Evolutionary conservation across 805 yeast genomes (phyloP).

Genomic region (Myxozyma udenii): DNA sequence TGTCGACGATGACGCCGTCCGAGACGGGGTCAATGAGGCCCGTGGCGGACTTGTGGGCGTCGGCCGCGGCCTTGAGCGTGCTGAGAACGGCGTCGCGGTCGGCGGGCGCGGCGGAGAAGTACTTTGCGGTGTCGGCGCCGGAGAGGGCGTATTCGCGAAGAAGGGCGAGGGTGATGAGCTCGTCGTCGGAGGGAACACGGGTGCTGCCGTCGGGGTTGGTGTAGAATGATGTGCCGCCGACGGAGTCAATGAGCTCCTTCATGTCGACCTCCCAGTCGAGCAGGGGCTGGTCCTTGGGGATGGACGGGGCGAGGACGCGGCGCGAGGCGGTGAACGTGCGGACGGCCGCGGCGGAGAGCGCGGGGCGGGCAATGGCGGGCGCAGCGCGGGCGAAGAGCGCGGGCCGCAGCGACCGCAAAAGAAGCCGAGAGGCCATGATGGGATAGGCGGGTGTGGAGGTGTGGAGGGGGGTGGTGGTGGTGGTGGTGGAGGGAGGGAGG

Average conservation of each 20-base stretch:
- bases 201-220: conserved; percentile 74
- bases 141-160: conserved; percentile 40
- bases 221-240: conserved; percentile 63
- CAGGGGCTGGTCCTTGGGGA: conserved; percentile 30
- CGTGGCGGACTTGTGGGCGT: background rate
- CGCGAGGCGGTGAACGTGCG: conserved; percentile 2
- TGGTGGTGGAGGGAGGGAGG: too few relatives aligned
- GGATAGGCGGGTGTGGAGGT: background rate
- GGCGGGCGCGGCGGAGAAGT: background rate
- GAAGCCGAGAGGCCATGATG: background rate
- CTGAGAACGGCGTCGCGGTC: conserved; percentile 1
- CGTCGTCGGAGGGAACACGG: conserved; percentile 64
- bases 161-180: conserved; percentile 69
- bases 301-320: conserved; percentile 16
- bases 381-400: background rate
- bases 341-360: background rate
- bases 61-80: conserved; percentile 3
- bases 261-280: conserved; percentile 24
- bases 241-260: conserved; percentile 47
- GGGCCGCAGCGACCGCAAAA: background rate
- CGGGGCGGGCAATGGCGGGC: background rate
- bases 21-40: conserved; percentile 37
- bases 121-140: background rate
- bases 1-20: conserved; percentile 65
- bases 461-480: too few relatives aligned